phyloP scores from a whole-genome alignment of 148 eudicot genomes.

The Silene conica region DNA sequence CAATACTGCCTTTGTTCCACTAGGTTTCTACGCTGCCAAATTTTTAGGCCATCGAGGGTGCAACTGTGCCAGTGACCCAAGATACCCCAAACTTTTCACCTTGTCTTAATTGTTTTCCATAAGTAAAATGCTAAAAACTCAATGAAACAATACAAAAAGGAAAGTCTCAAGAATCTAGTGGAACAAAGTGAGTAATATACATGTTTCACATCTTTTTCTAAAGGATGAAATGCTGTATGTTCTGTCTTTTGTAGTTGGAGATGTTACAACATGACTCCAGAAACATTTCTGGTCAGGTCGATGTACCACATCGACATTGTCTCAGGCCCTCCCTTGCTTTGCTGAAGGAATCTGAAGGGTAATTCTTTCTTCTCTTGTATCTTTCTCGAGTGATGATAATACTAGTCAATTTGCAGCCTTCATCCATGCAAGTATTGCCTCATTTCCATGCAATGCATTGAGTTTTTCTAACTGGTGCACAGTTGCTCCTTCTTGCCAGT shows the following conservation, averaged over 20 bases:
- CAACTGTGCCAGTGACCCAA: neutral
- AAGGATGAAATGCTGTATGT: neutral
- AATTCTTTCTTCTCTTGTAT: constrained; percentile 4
- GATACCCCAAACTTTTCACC: neutral
- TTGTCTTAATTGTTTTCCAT: neutral
- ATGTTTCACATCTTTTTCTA: neutral
- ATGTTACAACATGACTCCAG: constrained; percentile 43
- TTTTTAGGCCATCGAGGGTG: neutral
- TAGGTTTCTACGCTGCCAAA: neutral
- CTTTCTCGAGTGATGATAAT: neutral
- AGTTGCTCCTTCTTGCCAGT: constrained; percentile 1
- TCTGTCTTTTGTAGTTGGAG: constrained; percentile 48
- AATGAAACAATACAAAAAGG: neutral
- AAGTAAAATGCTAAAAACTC: neutral
- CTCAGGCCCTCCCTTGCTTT: constrained; percentile 16
- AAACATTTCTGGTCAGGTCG: constrained; percentile 42
- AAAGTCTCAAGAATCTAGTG: neutral
- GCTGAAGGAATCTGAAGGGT: constrained; percentile 33
- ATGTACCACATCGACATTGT: constrained; percentile 16
- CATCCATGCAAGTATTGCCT: neutral
- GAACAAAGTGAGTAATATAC: neutral
- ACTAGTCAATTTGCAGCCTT: neutral
- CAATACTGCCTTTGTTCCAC: constrained; percentile 1
- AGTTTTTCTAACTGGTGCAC: neutral
- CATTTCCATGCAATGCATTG: neutral